Percentiles rank a stretch among this genome's conserved stretches.
These are phyloP conservation scores for Diaporthe nobilis DNA, from an alignment of 2,329 filamentous ascomycete genomes.

Conservation along the genomic window DNA sequence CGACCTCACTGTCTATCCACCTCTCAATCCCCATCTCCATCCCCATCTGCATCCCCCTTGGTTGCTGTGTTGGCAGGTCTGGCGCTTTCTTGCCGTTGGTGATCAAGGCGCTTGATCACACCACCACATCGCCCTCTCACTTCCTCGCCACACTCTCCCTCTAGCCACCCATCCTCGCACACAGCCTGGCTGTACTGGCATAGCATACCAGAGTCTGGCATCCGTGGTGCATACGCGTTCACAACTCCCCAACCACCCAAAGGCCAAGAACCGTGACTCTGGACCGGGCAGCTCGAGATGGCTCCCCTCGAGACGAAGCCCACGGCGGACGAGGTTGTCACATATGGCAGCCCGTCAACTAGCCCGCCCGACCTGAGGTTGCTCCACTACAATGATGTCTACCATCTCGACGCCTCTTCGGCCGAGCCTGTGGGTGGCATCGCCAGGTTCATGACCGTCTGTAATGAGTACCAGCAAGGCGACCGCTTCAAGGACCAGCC, in stretches of 20 bases:
- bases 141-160: background rate
- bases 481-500: slow-evolving; percentile 74
- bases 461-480: slow-evolving; percentile 79
- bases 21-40: background rate
- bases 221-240: background rate
- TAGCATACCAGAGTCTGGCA: background rate
- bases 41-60: background rate
- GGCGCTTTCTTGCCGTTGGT: background rate
- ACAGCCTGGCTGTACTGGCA: background rate
- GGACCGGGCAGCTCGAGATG: slow-evolving; percentile 22
- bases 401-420: slow-evolving; percentile 83
- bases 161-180: background rate
- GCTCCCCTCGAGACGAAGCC: slow-evolving; percentile 36
- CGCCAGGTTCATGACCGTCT: slow-evolving; percentile 83
- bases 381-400: slow-evolving; percentile 94
- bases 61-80: slow-evolving; percentile 20
- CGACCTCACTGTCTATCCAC: background rate
- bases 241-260: background rate
- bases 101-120: background rate
- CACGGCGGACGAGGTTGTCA: slow-evolving; percentile 45
- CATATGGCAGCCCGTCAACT: slow-evolving; percentile 50
- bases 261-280: background rate
- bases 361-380: slow-evolving; percentile 79
- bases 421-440: slow-evolving; percentile 88
- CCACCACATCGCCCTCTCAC: background rate